Evolutionary conservation across 352 stramenopile genomes (phyloP), one percentile per base, ranked within the genome.

Genomic region (Phytophthora capsici): DNA sequence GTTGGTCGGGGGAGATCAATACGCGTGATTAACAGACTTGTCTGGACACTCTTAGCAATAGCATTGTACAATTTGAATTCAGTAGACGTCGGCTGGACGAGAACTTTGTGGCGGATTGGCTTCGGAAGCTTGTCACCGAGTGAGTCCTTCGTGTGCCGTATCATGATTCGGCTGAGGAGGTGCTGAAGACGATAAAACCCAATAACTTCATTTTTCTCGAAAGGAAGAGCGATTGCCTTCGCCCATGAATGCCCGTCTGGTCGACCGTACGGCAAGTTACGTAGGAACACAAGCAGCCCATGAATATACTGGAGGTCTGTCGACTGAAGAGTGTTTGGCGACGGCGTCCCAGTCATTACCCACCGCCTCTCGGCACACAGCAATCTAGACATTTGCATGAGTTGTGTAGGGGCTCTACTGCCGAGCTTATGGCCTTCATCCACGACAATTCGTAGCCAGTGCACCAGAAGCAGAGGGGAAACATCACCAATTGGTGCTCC

Each of bases 341-440:
- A 98, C 14, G 97, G 97, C n/a, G 97, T 99, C 20, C 97, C 97
- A 7, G 95, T 98, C 94, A 99, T 98, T 12, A 97, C 88, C 96
- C 95, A 99, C 10, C 93, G 77, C 44, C 91, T 83, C 44, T 97
- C 75, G 2, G 89, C 90, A 19, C 78, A 83, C 14, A 98, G 63
- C n/a, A 93, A 36, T 30, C 84, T 66, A 7, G 96, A 87, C 63
- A 98, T 96, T 19, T 84, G 59, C 63, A 94, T 94, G 13, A 93
- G 75, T 25, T 81, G 80, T 1, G 74, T 86, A 4, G 76, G 61
- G 3, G 69, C 68, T 49, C 71, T 77, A 0, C 79, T 75, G 5
- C 90, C 91, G 7, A 98, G 73, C 53, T 97, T 95, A 57, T 98
- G 95, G 10, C 96, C 96, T 86, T 99, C 95, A 65, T 98, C 95